Base-by-base conservation (phyloP, 1,139 yeast species). In the Groenewaldozyma auringiensis region DNA sequence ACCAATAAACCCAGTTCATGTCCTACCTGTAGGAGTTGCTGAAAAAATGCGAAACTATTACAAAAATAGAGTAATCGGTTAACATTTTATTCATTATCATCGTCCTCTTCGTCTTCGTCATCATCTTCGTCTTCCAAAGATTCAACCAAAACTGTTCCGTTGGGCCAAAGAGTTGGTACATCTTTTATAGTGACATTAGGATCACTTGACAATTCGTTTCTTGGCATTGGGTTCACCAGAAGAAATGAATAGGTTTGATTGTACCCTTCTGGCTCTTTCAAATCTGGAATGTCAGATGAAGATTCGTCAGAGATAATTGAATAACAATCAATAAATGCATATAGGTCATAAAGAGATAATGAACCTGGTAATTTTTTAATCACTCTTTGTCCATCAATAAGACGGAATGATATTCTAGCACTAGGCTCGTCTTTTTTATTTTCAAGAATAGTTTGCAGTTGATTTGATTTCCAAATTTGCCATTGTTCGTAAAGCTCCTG, bases 1-100 rank as follows among this genome's bases (percentile, higher is more conserved):
- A 14, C 60, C 69, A 1, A 65, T 82, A 2, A 75, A 82, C 57
- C 94, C 94, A 0, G 69, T 83, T 0, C 81, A 79, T 62, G 86
- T 84, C 0, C 55, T 83, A 14, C 84, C 89, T 2, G 56, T 55
- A 21, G 69, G 67, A 1, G 49, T 47, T 4, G 68, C 65, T 17
- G 67, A 59, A 43, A 41, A 38, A 17, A 58, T 67, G 62, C 54
- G 51, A 21, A 53, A 43, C 14, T 53, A 52, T 45, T 58, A n/a
- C 22, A 38, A 27, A 21, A 22, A 21, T n/a, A 21, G n/a, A 36
- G 31, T 8, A 8, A 8, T 25, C 31, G 31, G 13, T 25, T 25
- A 25, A n/a, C 18, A n/a, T 11, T 16, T 32, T 32, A 13, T 32
- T 13, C 36, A 32, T 11, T 4, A 13, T 32, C 8, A 16, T n/a